These are phyloP conservation scores for Lasiosphaeria hispida DNA, from an alignment of 495 filamentous ascomycete genomes.

Conservation along the genomic window DNA sequence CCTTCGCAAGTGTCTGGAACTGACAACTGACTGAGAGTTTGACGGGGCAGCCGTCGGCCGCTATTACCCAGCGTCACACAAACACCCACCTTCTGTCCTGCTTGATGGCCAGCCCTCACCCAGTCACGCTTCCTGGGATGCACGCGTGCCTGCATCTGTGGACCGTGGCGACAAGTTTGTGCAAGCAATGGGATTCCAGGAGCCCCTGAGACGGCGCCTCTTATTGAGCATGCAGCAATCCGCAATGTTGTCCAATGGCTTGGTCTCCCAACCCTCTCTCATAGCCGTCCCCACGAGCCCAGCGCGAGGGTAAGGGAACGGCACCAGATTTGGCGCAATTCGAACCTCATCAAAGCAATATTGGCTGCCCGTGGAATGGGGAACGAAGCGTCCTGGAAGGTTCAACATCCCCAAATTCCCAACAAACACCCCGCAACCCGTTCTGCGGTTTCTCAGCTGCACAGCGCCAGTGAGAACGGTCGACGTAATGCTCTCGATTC, in stretches of 20 bases:
- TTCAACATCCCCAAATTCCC: slow-evolving; percentile 1
- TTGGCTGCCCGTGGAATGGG: slow-evolving; percentile 16
- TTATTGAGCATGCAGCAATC: slow-evolving; percentile 24
- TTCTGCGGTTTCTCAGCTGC: background rate
- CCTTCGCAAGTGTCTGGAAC: slow-evolving; percentile 15
- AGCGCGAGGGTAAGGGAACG: slow-evolving; percentile 22
- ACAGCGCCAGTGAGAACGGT: too few relatives aligned
- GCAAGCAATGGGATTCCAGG: slow-evolving; percentile 13
- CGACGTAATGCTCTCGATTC: background rate
- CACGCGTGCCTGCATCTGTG: slow-evolving; percentile 20
- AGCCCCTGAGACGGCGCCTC: slow-evolving; percentile 21
- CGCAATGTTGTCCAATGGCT: slow-evolving; percentile 25
- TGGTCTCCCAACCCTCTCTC: slow-evolving; percentile 19
- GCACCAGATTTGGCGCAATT: slow-evolving; percentile 22
- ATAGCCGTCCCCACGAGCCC: slow-evolving; percentile 17
- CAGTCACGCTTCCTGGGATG: slow-evolving; percentile 8
- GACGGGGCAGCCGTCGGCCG: too few relatives aligned
- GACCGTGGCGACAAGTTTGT: slow-evolving; percentile 16
- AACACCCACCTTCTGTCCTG: background rate
- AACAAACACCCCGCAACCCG: background rate
- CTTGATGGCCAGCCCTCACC: background rate
- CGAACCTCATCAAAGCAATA: slow-evolving; percentile 17
- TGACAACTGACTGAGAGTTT: slow-evolving; percentile 11
- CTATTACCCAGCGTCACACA: slow-evolving; percentile 11
- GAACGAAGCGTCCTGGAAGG: slow-evolving; percentile 7